Conservation (phyloP, 768 basidiomycete species). For the Tephrocybe sp. region DNA sequence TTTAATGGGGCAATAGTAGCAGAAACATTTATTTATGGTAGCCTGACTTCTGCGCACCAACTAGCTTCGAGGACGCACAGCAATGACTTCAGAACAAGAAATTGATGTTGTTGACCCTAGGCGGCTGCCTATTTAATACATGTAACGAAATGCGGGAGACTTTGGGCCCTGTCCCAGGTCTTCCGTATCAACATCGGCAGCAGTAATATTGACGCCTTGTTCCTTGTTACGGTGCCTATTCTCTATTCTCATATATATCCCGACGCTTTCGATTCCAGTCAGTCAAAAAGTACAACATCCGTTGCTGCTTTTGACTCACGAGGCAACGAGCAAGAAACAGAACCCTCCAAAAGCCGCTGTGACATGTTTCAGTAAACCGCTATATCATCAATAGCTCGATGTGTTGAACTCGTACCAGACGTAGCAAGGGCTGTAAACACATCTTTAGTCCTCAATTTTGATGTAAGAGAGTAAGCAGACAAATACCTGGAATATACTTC, state of each 20-base stretch:
- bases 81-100: no score
- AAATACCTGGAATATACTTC: slow-evolving; percentile 42
- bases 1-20: no score
- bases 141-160: slow-evolving; percentile 44
- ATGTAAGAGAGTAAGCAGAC: background rate
- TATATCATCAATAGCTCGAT: background rate
- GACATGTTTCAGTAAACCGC: background rate
- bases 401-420: slow-evolving; percentile 33
- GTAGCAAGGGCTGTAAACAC: slow-evolving; percentile 36
- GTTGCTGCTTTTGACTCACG: slow-evolving; percentile 21
- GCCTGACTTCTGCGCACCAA: no score
- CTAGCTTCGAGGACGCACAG: no score
- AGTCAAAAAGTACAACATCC: background rate
- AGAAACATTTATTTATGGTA: no score
- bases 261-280: slow-evolving; percentile 26
- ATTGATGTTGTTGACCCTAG: no score
- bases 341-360: slow-evolving; percentile 46
- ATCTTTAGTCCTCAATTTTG: background rate
- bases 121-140: no score
- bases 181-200: slow-evolving; percentile 44
- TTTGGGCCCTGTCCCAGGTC: slow-evolving; percentile 39
- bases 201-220: slow-evolving; percentile 38
- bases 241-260: slow-evolving; percentile 48
- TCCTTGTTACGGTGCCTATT: slow-evolving; percentile 41
- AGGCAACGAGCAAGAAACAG: slow-evolving; percentile 40